Conservation (phyloP, 768 basidiomycete species). For the Russula brevipes region DNA sequence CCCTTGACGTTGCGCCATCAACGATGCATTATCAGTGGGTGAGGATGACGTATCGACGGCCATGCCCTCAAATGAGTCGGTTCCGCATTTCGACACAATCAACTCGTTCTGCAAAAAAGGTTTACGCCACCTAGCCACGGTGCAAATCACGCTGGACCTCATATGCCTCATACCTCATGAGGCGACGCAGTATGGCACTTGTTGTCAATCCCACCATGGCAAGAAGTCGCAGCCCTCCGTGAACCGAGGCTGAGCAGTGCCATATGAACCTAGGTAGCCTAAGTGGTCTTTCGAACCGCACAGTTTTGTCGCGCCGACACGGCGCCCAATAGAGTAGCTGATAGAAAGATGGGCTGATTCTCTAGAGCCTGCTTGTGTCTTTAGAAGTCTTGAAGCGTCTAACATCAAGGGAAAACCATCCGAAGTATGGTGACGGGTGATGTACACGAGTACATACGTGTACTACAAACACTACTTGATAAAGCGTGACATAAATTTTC, state of each 20-base stretch:
- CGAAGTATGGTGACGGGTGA: neutral
- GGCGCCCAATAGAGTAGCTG: too few relatives aligned
- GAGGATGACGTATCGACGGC: too few relatives aligned
- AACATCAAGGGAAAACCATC: neutral
- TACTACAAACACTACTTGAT: conserved; percentile 55
- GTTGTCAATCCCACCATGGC: too few relatives aligned
- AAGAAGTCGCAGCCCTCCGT: neutral
- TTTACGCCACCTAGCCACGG: neutral
- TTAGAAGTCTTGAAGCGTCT: too few relatives aligned
- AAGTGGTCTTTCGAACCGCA: neutral
- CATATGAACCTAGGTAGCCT: neutral
- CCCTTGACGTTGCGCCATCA: too few relatives aligned
- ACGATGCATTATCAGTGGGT: neutral
- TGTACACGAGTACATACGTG: conserved; percentile 5
- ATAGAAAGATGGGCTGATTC: too few relatives aligned
- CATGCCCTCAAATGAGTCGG: neutral
- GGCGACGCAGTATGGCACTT: neutral
- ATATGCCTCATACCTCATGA: too few relatives aligned
- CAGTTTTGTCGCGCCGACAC: too few relatives aligned
- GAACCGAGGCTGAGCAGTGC: neutral
- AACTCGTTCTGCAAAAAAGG: neutral
- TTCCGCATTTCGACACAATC: neutral
- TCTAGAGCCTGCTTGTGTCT: too few relatives aligned
- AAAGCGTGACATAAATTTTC: conserved; percentile 91
- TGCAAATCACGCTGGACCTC: neutral